Conservation (phyloP, 129 eudicot species). For the Arctium lappa region DNA sequence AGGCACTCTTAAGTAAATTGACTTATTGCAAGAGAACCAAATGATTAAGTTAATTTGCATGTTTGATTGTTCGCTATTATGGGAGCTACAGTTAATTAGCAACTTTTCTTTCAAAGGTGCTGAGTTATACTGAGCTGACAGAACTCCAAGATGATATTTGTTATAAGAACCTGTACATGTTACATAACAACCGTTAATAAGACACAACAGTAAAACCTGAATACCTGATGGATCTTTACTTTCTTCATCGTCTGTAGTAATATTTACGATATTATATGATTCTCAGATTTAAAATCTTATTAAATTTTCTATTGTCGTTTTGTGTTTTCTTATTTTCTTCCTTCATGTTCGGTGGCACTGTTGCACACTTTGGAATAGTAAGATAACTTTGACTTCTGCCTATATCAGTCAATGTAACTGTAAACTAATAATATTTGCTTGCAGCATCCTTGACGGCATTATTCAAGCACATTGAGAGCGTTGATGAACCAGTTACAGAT, state of each 20-base stretch:
- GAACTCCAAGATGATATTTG: too few species aligned
- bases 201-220: too few species aligned
- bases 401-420: background rate
- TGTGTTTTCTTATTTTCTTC: background rate
- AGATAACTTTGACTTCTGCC: background rate
- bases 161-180: too few species aligned
- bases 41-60: too few species aligned
- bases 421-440: slow-evolving; percentile 7
- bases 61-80: too few species aligned
- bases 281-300: background rate
- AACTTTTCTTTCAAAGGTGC: too few species aligned
- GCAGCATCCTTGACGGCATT: slow-evolving; percentile 89
- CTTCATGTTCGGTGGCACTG: background rate
- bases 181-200: too few species aligned
- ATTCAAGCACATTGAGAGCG: slow-evolving; percentile 82
- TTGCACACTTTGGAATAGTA: background rate
- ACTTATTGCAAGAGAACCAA: too few species aligned
- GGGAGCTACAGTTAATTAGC: too few species aligned
- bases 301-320: background rate
- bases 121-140: too few species aligned
- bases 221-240: too few species aligned
- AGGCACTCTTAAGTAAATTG: too few species aligned
- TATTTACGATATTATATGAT: background rate
- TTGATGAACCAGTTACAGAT: slow-evolving; percentile 82
- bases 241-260: background rate